Evolutionary conservation across 768 basidiomycete genomes (phyloP).

Genomic region (Leccinum obscurum): DNA sequence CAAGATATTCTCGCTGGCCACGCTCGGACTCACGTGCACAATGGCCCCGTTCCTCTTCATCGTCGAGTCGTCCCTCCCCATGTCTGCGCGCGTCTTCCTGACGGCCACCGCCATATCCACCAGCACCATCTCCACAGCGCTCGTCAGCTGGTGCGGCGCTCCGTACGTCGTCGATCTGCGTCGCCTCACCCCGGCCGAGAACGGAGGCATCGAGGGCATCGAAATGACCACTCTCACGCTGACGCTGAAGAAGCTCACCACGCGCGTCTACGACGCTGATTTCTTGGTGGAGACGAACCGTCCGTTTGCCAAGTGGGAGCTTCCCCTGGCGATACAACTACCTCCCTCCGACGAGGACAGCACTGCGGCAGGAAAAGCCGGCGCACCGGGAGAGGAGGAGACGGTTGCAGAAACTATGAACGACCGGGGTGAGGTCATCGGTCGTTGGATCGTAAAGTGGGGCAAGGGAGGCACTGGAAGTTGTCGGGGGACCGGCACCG

Average conservation of each 20-base stretch:
- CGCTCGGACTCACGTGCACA: slow-evolving; percentile 64
- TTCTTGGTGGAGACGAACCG: slow-evolving; percentile 68
- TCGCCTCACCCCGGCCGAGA: slow-evolving; percentile 45
- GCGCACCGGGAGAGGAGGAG: slow-evolving; percentile 57
- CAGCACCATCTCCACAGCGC: slow-evolving; percentile 69
- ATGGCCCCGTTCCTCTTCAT: slow-evolving; percentile 82
- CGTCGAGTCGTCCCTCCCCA: slow-evolving; percentile 74
- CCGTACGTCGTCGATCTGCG: slow-evolving; percentile 74
- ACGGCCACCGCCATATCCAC: slow-evolving; percentile 71
- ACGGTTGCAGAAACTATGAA: slow-evolving; percentile 78
- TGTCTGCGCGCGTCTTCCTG: slow-evolving; percentile 64
- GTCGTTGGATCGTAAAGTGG: slow-evolving; percentile 82
- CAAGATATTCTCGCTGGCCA: slow-evolving; percentile 82
- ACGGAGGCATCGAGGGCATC: slow-evolving; percentile 50
- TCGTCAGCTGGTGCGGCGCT: slow-evolving; percentile 68
- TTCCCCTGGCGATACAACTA: slow-evolving; percentile 54
- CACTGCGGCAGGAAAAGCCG: slow-evolving; percentile 30
- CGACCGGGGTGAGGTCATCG: slow-evolving; percentile 56
- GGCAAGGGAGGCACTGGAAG: slow-evolving; percentile 60
- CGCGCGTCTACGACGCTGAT: slow-evolving; percentile 71
- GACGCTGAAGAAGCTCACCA: slow-evolving; percentile 56
- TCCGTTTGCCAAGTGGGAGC: slow-evolving; percentile 77
- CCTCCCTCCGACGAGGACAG: slow-evolving; percentile 38
- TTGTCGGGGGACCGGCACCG: slow-evolving; percentile 62
- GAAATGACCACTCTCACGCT: slow-evolving; percentile 72